phyloP scores from a whole-genome alignment of 2,329 filamentous ascomycete genomes.

The Rutstroemia sp. region DNA sequence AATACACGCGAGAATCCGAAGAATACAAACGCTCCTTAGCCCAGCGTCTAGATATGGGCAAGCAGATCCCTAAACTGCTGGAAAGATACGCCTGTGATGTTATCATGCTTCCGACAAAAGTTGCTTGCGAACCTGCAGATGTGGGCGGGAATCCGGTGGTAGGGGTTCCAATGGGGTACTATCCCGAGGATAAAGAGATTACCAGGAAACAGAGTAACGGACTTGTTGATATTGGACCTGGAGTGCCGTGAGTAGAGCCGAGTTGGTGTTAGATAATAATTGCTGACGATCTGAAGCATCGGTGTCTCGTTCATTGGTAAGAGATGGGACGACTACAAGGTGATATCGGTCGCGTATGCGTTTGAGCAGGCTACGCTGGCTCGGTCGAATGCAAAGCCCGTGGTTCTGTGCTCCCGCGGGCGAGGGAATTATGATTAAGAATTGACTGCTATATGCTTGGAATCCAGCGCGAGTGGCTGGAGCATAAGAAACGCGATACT shows the following conservation, averaged over 20 bases:
- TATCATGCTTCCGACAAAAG: neutral
- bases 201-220: neutral
- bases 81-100: conserved; percentile 1
- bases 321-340: conserved; percentile 49
- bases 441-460: too few relatives aligned
- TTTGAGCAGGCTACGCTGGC: conserved; percentile 42
- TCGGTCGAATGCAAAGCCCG: neutral
- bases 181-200: neutral
- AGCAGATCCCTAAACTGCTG: neutral
- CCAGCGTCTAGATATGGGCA: neutral
- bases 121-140: neutral
- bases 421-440: too few relatives aligned
- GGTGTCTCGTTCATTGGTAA: conserved; percentile 49
- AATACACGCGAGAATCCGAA: neutral
- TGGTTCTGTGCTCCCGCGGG: neutral
- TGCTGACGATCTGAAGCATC: too few relatives aligned
- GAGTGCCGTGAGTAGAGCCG: conserved; percentile 1
- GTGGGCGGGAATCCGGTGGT: neutral
- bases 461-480: too few relatives aligned
- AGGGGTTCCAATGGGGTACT: neutral
- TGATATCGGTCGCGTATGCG: conserved; percentile 59
- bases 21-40: neutral
- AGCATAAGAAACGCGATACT: too few relatives aligned
- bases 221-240: neutral
- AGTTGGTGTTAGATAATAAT: too few relatives aligned